Base-by-base conservation (phyloP, 1,284 basidiomycete genomes). In the Melampsora larici-populina region DNA sequence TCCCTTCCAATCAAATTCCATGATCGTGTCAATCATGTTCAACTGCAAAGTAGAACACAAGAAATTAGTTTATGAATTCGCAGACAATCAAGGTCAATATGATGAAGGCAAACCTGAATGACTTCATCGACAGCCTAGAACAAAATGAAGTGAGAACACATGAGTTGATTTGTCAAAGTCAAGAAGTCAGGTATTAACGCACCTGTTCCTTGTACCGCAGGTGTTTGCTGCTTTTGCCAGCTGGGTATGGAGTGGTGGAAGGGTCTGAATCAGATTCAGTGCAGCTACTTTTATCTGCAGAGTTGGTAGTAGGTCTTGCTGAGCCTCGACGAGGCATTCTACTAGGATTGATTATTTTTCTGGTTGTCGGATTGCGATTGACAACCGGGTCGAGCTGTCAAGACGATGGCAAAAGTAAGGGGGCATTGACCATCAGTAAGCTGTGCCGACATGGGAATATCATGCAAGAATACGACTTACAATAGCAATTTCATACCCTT, bases 91-190 rank as follows among this genome's bases (percentile, higher is more conserved):
- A 55, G 24, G 2, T 21, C 18, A 55, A 55, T 55, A 36, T 55
- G 21, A 55, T 21, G n/a, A n/a, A n/a, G n/a, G 26, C 62, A 18
- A 4, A 63, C 62, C 31, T 63, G 62, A 29, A 63, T 63, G 6
- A 63, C 62, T 63, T 63, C 62, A 63, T 63, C 62, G 29, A 63
- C 62, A 63, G 62, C 62, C 62, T 63, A 21, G 24, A 63, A 24
- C n/a, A 24, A 63, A 33, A 29, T 13, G 3, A 18, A 63, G 62
- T 21, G 7, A 55, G 13, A 55, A 55, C 24, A 26, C 4, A 55
- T 26, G 18, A 55, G 51, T 6, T 21, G 15, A 55, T 21, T 55
- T 21, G 15, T 21, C 36, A 36, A 36, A 9, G 5, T 36, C 36
- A 36, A 36, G 36, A 36, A 36, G 36, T 36, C 36, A 9, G 3